phyloP scores from a whole-genome alignment of 2,329 filamentous ascomycete genomes.

The Ambrosiella xylebori region DNA sequence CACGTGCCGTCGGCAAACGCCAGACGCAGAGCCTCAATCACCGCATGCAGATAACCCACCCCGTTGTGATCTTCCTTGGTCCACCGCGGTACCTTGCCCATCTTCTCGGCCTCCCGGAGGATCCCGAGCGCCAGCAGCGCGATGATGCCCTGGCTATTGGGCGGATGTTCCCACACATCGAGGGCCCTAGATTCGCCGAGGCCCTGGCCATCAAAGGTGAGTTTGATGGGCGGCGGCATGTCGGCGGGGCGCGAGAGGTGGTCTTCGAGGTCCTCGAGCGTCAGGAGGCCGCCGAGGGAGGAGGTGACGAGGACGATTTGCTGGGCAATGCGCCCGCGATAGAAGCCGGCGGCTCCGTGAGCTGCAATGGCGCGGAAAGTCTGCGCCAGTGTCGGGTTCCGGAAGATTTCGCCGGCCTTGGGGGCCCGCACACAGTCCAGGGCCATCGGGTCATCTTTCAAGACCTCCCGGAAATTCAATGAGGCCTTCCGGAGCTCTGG shows the following conservation, averaged over 20 bases:
- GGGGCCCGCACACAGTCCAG: conserved; percentile 58
- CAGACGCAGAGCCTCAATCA: conserved; percentile 77
- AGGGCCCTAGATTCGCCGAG: conserved; percentile 47
- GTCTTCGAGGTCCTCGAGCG: conserved; percentile 61
- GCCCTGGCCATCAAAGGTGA: conserved; percentile 54
- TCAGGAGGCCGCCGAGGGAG: conserved; percentile 59
- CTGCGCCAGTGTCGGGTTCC: conserved; percentile 60
- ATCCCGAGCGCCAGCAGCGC: conserved; percentile 90
- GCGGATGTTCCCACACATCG: conserved; percentile 90
- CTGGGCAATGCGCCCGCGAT: conserved; percentile 66
- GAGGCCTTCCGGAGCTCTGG: conserved; percentile 50
- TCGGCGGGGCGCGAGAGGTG: conserved; percentile 56
- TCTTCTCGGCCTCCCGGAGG: conserved; percentile 65
- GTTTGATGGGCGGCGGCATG: conserved; percentile 66
- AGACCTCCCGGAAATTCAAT: conserved; percentile 72
- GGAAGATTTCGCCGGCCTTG: conserved; percentile 69
- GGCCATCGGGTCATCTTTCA: conserved; percentile 57
- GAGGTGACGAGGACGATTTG: conserved; percentile 62
- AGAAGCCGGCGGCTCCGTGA: conserved; percentile 81
- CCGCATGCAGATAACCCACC: conserved; percentile 60
- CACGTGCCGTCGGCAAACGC: conserved; percentile 80
- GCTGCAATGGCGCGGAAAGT: conserved; percentile 67
- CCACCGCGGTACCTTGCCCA: conserved; percentile 58
- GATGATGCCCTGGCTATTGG: conserved; percentile 90
- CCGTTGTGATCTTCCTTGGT: conserved; percentile 60